These are phyloP conservation scores for Nitzschia putrida DNA, from an alignment of 108 stramenopile genomes.

Conservation along the genomic window DNA sequence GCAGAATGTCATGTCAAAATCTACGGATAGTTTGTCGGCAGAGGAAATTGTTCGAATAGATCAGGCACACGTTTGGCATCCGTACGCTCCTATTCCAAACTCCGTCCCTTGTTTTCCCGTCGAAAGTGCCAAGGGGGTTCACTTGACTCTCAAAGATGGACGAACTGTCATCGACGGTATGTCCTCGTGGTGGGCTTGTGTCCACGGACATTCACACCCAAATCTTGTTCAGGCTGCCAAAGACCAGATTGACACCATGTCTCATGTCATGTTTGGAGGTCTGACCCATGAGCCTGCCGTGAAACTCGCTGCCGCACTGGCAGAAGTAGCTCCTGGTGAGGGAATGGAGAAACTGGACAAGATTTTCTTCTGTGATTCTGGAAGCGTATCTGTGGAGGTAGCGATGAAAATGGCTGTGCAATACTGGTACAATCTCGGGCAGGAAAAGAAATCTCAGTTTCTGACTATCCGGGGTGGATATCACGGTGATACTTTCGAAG, in stretches of 20 bases:
- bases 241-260: constrained; percentile 62
- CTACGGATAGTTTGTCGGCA: neutral
- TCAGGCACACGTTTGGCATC: constrained; percentile 76
- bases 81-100: constrained; percentile 80
- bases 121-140: constrained; percentile 53
- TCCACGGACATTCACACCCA: constrained; percentile 83
- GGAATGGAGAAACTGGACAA: constrained; percentile 50
- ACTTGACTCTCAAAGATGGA: constrained; percentile 63
- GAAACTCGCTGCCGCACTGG: constrained; percentile 46
- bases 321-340: constrained; percentile 25
- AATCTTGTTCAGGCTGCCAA: constrained; percentile 66
- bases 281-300: constrained; percentile 82
- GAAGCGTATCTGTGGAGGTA: constrained; percentile 79
- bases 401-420: constrained; percentile 93
- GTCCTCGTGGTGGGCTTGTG: constrained; percentile 86
- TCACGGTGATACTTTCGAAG: constrained; percentile 89
- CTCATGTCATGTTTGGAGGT: constrained; percentile 92
- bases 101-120: constrained; percentile 65
- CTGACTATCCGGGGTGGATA: constrained; percentile 79
- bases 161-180: constrained; percentile 79
- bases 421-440: constrained; percentile 60
- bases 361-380: constrained; percentile 80
- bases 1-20: too few species aligned
- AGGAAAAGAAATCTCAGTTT: constrained; percentile 55
- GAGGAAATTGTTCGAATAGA: constrained; percentile 39